phyloP scores from a whole-genome alignment of 805 yeast genomes.

The Teunomyces atbi region DNA sequence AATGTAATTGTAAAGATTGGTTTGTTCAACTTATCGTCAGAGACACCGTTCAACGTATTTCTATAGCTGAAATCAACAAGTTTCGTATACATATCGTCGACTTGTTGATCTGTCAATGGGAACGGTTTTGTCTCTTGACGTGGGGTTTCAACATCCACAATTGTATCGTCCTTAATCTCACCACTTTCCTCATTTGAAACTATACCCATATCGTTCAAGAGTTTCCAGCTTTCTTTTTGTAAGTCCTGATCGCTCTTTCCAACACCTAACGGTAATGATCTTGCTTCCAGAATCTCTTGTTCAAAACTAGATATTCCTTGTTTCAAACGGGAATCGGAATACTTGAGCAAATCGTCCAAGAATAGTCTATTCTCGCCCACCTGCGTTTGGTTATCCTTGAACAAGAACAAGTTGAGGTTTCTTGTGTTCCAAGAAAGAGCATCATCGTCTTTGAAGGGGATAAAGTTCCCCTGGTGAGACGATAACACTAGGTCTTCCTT shows the following conservation, averaged over 20 bases:
- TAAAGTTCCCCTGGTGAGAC: constrained; percentile 8
- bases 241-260: constrained; percentile 6
- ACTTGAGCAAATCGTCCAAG: constrained; percentile 11
- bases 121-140: background rate
- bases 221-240: constrained; percentile 14
- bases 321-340: constrained; percentile 14
- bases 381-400: background rate
- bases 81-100: constrained; percentile 21
- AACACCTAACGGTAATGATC: constrained; percentile 10
- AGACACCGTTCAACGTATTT: constrained; percentile 20
- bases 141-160: constrained; percentile 3
- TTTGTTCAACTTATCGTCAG: constrained; percentile 14
- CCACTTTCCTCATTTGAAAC: constrained; percentile 5
- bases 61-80: constrained; percentile 28
- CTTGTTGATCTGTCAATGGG: constrained; percentile 11
- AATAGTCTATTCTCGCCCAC: constrained; percentile 1
- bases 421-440: constrained; percentile 33
- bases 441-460: constrained; percentile 33
- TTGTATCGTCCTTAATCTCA: background rate
- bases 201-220: constrained; percentile 18
- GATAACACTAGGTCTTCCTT: constrained; percentile 16
- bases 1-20: constrained; percentile 37
- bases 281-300: constrained; percentile 14
- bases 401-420: constrained; percentile 7
- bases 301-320: constrained; percentile 11